phyloP scores from a whole-genome alignment of 768 basidiomycete species.

The Tephrocybe sp. region DNA sequence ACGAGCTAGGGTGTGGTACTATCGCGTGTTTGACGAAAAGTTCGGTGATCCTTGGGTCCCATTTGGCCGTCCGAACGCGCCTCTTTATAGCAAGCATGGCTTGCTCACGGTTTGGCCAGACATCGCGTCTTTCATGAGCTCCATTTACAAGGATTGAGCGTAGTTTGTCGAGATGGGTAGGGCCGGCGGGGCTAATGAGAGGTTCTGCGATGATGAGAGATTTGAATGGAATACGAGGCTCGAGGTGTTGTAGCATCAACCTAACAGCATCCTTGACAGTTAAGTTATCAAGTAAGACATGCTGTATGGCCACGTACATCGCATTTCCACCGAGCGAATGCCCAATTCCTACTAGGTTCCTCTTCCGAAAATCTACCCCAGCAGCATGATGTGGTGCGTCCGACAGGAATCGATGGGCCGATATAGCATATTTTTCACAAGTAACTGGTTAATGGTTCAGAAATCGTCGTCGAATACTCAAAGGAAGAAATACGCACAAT shows the following conservation, averaged over 20 bases:
- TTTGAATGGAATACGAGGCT: slow-evolving; percentile 42
- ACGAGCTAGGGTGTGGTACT: slow-evolving; percentile 22
- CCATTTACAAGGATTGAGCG: slow-evolving; percentile 38
- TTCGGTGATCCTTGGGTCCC: slow-evolving; percentile 53
- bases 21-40: slow-evolving; percentile 42
- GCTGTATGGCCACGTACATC: slow-evolving; percentile 50
- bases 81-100: slow-evolving; percentile 36
- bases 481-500: slow-evolving; percentile 33
- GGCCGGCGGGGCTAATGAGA: slow-evolving; percentile 51
- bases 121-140: slow-evolving; percentile 48
- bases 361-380: slow-evolving; percentile 42
- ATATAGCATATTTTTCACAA: slow-evolving; percentile 61
- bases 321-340: slow-evolving; percentile 68
- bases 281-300: not conserved
- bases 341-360: slow-evolving; percentile 60
- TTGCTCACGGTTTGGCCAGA: slow-evolving; percentile 46
- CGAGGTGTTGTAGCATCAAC: slow-evolving; percentile 48
- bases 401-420: slow-evolving; percentile 54
- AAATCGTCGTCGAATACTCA: not conserved
- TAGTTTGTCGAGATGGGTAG: slow-evolving; percentile 37
- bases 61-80: slow-evolving; percentile 33
- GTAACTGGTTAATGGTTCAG: slow-evolving; percentile 39
- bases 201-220: slow-evolving; percentile 64
- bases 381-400: slow-evolving; percentile 35
- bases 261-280: slow-evolving; percentile 28